These are phyloP conservation scores for Lactifluus hygrophoroides DNA, from an alignment of 768 basidiomycete genomes.

Conservation along the genomic window DNA sequence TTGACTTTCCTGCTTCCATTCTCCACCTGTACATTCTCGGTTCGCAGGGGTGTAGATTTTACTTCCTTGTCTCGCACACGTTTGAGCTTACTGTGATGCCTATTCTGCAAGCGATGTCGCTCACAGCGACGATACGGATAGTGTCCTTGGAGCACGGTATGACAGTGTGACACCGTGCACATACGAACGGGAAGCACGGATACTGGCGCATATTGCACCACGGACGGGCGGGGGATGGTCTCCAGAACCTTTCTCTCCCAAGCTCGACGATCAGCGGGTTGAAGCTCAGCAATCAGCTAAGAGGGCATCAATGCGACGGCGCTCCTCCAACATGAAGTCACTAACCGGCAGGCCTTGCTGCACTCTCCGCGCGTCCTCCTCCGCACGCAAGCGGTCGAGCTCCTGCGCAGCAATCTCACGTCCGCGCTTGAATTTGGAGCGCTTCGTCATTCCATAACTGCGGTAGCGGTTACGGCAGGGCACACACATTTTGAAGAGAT, in stretches of 20 bases:
- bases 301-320: background rate
- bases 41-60: constrained; percentile 28
- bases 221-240: constrained; percentile 3
- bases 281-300: constrained; percentile 31
- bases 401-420: constrained; percentile 36
- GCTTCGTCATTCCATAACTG: constrained; percentile 45
- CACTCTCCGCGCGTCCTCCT: constrained; percentile 33
- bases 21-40: constrained; percentile 1
- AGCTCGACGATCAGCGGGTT: constrained; percentile 17
- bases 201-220: constrained; percentile 17
- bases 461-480: constrained; percentile 42
- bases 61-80: constrained; percentile 41
- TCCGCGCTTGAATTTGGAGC: constrained; percentile 44
- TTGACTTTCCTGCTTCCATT: background rate
- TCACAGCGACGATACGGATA: constrained; percentile 49
- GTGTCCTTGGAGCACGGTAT: constrained; percentile 38
- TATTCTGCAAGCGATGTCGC: constrained; percentile 46
- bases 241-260: constrained; percentile 19
- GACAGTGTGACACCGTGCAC: constrained; percentile 52
- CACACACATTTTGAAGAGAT: constrained; percentile 23
- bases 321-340: background rate
- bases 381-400: constrained; percentile 29
- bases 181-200: constrained; percentile 34
- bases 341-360: constrained; percentile 33
- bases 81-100: constrained; percentile 44